Evolutionary conservation across 2,329 filamentous ascomycete genomes (phyloP).

Genomic region (Paecilomyces formosus): DNA sequence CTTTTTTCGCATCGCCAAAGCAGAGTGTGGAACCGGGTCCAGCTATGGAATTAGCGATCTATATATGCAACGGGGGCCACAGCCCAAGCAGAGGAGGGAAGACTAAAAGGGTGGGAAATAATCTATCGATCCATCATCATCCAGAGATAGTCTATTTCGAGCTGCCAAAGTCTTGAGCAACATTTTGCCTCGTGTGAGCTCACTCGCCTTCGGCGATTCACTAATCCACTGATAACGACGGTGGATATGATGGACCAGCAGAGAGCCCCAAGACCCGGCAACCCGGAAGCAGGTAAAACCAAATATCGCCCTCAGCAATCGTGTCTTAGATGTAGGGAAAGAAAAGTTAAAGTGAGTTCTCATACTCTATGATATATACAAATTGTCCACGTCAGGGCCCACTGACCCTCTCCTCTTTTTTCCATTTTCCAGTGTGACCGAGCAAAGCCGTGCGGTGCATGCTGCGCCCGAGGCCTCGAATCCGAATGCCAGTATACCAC

Average conservation of each 20-base stretch:
- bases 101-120: not conserved
- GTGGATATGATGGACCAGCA: constrained; percentile 1
- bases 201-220: no score
- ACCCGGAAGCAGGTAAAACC: constrained; percentile 5
- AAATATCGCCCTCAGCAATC: constrained; percentile 21
- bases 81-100: not conserved
- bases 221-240: not conserved
- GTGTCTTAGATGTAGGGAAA: constrained; percentile 20
- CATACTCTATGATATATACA: not conserved
- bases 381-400: not conserved
- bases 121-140: not conserved
- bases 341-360: constrained; percentile 19
- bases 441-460: constrained; percentile 18
- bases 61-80: not conserved
- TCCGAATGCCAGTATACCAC: constrained; percentile 22
- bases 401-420: not conserved
- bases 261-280: not conserved
- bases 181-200: not conserved
- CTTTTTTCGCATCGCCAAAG: not conserved
- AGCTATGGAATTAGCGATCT: not conserved
- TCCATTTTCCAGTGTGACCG: constrained; percentile 19
- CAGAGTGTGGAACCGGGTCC: not conserved
- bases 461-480: constrained; percentile 17
- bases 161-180: not conserved
- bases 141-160: not conserved